Percentiles rank a stretch among this genome's conserved stretches.
These are phyloP conservation scores for Vicia sativa DNA, from an alignment of 306 rosid genomes.

Conservation along the genomic window DNA sequence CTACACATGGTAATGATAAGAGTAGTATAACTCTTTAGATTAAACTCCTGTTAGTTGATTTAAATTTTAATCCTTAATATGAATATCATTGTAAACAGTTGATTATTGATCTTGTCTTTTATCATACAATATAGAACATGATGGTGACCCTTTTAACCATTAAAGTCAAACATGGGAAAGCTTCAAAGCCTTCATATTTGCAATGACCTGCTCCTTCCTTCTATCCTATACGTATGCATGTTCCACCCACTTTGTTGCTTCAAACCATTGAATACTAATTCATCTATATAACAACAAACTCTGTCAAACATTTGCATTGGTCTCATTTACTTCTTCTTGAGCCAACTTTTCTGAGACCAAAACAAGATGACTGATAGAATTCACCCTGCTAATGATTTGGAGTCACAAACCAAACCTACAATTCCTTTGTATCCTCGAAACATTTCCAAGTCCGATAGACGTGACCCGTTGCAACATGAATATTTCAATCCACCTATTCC, in stretches of 20 bases:
- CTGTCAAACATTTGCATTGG: not conserved
- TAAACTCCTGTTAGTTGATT: too few species aligned
- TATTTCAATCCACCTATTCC: conserved; percentile 36
- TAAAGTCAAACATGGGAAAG: conserved; percentile 41
- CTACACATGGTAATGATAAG: too few species aligned
- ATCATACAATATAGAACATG: conserved; percentile 21
- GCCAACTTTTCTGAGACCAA: conserved; percentile 7
- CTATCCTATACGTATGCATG: conserved; percentile 16
- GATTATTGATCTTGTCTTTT: conserved; percentile 13
- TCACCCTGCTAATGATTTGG: conserved; percentile 69
- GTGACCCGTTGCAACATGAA: not conserved
- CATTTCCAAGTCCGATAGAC: conserved; percentile 51
- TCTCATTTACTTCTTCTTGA: conserved; percentile 4
- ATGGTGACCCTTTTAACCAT: conserved; percentile 37
- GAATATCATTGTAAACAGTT: not conserved
- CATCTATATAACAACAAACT: conserved; percentile 21
- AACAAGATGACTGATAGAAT: conserved; percentile 46
- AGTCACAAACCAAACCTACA: conserved; percentile 53
- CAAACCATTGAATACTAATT: not conserved
- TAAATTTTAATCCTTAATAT: too few species aligned
- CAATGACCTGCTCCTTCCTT: conserved; percentile 31
- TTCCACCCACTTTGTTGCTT: conserved; percentile 31
- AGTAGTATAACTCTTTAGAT: too few species aligned
- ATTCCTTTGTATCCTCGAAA: conserved; percentile 61
- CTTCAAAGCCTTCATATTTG: conserved; percentile 36